Conservation (phyloP, 1,284 basidiomycete species). For the Caloboletus inedulis region DNA sequence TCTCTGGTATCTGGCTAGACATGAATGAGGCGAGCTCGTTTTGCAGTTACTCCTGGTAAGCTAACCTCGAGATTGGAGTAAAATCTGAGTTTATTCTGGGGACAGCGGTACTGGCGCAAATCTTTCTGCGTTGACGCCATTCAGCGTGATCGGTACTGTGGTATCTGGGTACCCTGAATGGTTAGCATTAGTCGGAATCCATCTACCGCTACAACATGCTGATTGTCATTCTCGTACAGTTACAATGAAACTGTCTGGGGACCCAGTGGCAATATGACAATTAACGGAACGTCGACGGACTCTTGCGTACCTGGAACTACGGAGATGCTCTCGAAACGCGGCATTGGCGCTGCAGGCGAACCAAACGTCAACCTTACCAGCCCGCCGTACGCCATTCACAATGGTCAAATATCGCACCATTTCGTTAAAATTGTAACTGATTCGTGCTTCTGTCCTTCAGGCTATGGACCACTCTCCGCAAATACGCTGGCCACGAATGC, state of each 20-base stretch:
- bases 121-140: too few relatives aligned
- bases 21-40: constrained; percentile 72
- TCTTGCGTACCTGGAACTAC: constrained; percentile 19
- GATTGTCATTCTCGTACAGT: constrained; percentile 34
- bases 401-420: constrained; percentile 40
- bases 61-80: background rate
- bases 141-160: constrained; percentile 46
- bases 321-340: constrained; percentile 18
- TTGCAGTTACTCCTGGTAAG: constrained; percentile 61
- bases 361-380: constrained; percentile 47
- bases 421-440: background rate
- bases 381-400: constrained; percentile 71
- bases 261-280: constrained; percentile 69
- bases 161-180: constrained; percentile 61
- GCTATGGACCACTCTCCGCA: constrained; percentile 20
- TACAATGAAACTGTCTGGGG: constrained; percentile 64
- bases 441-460: constrained; percentile 11
- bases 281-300: constrained; percentile 64
- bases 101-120: constrained; percentile 53
- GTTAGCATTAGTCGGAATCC: constrained; percentile 31
- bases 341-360: constrained; percentile 42
- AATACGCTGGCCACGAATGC: constrained; percentile 39
- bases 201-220: background rate
- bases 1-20: constrained; percentile 73
- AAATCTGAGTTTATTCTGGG: constrained; percentile 6